Evolutionary conservation across 139 green algal species (phyloP).

Genomic region (Tetradesmus lagerheimii): DNA sequence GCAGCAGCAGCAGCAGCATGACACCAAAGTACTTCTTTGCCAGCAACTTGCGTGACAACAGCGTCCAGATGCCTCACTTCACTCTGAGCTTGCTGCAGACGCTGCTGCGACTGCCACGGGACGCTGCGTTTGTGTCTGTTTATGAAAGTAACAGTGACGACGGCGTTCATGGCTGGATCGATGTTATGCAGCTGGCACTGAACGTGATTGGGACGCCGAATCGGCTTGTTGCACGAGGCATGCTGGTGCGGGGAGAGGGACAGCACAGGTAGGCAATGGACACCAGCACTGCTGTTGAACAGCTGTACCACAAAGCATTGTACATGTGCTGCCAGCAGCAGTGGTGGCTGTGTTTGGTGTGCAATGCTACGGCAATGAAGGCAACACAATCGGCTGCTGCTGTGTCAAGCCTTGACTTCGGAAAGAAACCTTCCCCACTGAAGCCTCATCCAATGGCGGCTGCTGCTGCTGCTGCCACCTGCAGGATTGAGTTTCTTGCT

Average conservation of each 20-base stretch:
- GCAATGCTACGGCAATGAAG: too few relatives aligned
- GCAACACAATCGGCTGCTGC: too few relatives aligned
- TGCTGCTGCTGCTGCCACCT: background rate
- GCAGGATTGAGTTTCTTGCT: conserved; percentile 23
- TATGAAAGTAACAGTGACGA: conserved; percentile 63
- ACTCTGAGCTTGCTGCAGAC: conserved; percentile 50
- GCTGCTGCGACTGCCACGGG: conserved; percentile 6
- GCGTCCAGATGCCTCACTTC: conserved; percentile 59
- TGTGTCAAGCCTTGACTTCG: too few relatives aligned
- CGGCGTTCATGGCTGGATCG: conserved; percentile 53
- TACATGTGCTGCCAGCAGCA: too few relatives aligned
- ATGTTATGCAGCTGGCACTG: conserved; percentile 54
- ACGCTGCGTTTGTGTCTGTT: too few relatives aligned
- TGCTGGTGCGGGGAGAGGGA: background rate
- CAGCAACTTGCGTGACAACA: conserved; percentile 64
- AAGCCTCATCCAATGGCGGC: too few relatives aligned
- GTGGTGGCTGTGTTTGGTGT: too few relatives aligned
- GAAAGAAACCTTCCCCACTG: too few relatives aligned
- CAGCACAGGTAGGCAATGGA: conserved; percentile 50
- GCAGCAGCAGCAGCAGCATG: background rate
- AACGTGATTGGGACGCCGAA: conserved; percentile 32
- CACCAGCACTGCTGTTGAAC: too few relatives aligned
- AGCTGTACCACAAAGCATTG: too few relatives aligned
- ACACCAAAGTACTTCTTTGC: conserved; percentile 52
- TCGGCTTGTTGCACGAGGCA: conserved; percentile 45